Evolutionary conservation across 2,329 filamentous ascomycete genomes (phyloP).

Genomic region (Mycosphaerella arachidis): DNA sequence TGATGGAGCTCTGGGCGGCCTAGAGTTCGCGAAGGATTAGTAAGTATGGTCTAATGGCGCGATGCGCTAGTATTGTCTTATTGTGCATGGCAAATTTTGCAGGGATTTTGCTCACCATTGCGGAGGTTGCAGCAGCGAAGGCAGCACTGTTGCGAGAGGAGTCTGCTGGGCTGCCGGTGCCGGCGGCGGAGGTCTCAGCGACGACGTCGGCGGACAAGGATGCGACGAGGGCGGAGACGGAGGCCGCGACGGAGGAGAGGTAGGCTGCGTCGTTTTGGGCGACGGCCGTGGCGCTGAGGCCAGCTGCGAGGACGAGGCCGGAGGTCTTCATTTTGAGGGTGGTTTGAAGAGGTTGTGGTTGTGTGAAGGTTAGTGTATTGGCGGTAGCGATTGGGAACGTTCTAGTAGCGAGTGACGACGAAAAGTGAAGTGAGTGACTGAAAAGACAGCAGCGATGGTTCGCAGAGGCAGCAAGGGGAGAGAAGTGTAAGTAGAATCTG

Average conservation of each 20-base stretch:
- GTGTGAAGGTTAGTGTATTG: neutral
- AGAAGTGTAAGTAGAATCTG: neutral
- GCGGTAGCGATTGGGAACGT: neutral
- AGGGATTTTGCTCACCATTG: constrained; percentile 9
- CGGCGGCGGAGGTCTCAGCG: neutral
- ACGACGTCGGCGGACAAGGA: neutral
- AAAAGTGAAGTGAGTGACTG: neutral
- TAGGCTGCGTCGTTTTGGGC: constrained; percentile 12
- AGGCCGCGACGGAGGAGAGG: constrained; percentile 1
- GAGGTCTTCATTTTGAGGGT: constrained; percentile 21
- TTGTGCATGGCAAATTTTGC: neutral
- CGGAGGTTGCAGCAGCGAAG: constrained; percentile 13
- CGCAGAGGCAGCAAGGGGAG: neutral
- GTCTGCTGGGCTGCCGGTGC: constrained; percentile 10
- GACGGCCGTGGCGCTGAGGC: constrained; percentile 20
- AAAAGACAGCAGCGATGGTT: neutral
- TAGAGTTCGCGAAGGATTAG: constrained; percentile 4
- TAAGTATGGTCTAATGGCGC: neutral
- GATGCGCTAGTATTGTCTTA: too few species aligned
- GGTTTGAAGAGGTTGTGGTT: neutral
- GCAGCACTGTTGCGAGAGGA: constrained; percentile 17
- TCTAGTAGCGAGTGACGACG: neutral
- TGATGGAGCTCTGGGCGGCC: constrained; percentile 13
- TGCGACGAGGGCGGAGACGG: constrained; percentile 1
- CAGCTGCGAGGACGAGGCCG: constrained; percentile 18